These are phyloP conservation scores for Picochlorum sp. DNA, from an alignment of 139 green algal genomes.

Conservation along the genomic window DNA sequence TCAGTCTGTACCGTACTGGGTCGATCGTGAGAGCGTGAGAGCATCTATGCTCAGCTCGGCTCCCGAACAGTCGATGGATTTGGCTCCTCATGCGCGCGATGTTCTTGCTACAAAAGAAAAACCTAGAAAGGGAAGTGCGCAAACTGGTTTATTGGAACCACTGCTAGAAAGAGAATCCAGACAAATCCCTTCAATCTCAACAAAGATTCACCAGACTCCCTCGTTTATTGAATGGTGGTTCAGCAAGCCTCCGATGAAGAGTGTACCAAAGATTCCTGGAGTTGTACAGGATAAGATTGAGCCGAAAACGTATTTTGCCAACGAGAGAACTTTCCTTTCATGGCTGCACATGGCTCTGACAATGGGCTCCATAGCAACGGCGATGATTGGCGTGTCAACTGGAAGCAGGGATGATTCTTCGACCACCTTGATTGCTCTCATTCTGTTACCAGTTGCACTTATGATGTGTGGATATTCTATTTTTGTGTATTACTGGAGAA, in stretches of 20 bases:
- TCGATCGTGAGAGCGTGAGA: slow-evolving; percentile 73
- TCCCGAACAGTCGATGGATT: slow-evolving; percentile 5
- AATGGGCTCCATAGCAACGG: slow-evolving; percentile 64
- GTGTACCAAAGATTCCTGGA: background rate
- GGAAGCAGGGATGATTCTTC: background rate
- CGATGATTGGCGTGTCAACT: slow-evolving; percentile 58
- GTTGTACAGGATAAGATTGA: slow-evolving; percentile 7
- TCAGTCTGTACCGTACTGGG: slow-evolving; percentile 86
- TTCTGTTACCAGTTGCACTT: slow-evolving; percentile 77
- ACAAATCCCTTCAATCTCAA: background rate
- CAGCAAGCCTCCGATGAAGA: slow-evolving; percentile 7
- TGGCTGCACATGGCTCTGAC: slow-evolving; percentile 94
- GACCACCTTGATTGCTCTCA: slow-evolving; percentile 58
- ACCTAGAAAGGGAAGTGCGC: slow-evolving; percentile 1
- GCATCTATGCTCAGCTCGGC: slow-evolving; percentile 50
- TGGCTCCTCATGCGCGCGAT: slow-evolving; percentile 13
- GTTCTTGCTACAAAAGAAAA: slow-evolving; percentile 2
- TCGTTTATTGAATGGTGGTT: slow-evolving; percentile 22
- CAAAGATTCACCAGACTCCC: background rate
- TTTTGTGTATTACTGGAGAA: slow-evolving; percentile 66
- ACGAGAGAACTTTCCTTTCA: slow-evolving; percentile 91
- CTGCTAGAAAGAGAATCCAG: background rate
- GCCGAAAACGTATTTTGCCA: slow-evolving; percentile 83
- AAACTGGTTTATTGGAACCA: background rate
- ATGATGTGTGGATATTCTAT: slow-evolving; percentile 71